phyloP scores from a whole-genome alignment of 164 flowering plant species.

The Amborella trichopoda region DNA sequence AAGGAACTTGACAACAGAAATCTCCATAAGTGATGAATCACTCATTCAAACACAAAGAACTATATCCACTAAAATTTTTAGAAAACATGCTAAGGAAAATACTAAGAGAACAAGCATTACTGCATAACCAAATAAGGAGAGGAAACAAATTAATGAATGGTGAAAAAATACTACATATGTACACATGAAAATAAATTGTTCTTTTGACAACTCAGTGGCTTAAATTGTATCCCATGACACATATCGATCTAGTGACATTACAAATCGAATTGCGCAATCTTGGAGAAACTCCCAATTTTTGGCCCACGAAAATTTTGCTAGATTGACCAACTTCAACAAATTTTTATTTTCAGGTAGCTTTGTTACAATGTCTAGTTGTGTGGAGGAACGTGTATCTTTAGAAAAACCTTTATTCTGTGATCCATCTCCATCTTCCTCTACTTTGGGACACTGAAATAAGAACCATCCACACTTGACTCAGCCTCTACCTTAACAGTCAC shows the following conservation, averaged over 20 bases:
- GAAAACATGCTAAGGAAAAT: neutral
- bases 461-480: slow-evolving; percentile 17
- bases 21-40: too few relatives aligned
- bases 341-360: slow-evolving; percentile 35
- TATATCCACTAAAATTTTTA: too few relatives aligned
- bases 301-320: slow-evolving; percentile 67
- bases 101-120: too few relatives aligned
- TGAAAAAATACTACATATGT: too few relatives aligned
- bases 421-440: slow-evolving; percentile 6
- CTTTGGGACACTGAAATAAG: slow-evolving; percentile 9
- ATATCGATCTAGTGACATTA: slow-evolving; percentile 87
- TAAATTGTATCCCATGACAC: too few relatives aligned
- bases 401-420: slow-evolving; percentile 10
- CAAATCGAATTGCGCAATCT: slow-evolving; percentile 91
- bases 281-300: slow-evolving; percentile 89
- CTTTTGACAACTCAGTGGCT: too few relatives aligned
- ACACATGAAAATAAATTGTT: too few relatives aligned
- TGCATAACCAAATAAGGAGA: too few relatives aligned
- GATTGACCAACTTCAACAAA: slow-evolving; percentile 46
- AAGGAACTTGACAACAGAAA: neutral
- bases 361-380: slow-evolving; percentile 12
- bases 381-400: slow-evolving; percentile 18
- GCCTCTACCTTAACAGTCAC: slow-evolving; percentile 37
- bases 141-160: too few relatives aligned
- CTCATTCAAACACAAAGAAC: too few relatives aligned